phyloP scores from a whole-genome alignment of 495 filamentous ascomycete species.

The Halenospora varia region DNA sequence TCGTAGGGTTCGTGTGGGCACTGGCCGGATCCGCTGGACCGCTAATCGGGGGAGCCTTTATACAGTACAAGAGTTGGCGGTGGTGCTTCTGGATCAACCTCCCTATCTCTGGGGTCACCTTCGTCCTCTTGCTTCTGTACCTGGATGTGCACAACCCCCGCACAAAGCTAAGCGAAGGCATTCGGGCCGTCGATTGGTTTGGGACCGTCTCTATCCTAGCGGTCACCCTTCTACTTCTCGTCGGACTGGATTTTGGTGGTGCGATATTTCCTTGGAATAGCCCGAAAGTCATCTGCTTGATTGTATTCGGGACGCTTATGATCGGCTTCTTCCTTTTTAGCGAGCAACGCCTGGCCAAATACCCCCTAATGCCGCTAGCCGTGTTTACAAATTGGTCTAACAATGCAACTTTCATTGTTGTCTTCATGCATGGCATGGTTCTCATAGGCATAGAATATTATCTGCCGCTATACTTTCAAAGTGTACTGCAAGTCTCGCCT shows the following conservation, averaged over 20 bases:
- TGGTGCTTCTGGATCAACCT: constrained; percentile 43
- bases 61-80: constrained; percentile 32
- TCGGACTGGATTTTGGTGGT: constrained; percentile 70
- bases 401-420: constrained; percentile 42
- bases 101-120: constrained; percentile 50
- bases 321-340: constrained; percentile 55
- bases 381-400: constrained; percentile 59
- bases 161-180: constrained; percentile 46
- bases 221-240: constrained; percentile 65
- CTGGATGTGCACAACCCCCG: constrained; percentile 58
- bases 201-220: constrained; percentile 57
- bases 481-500: constrained; percentile 52
- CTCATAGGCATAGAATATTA: constrained; percentile 42
- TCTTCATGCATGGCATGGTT: constrained; percentile 52
- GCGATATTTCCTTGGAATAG: constrained; percentile 55
- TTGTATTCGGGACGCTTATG: constrained; percentile 62
- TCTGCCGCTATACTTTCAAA: constrained; percentile 82
- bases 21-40: constrained; percentile 64
- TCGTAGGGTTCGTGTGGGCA: constrained; percentile 64
- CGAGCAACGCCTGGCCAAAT: constrained; percentile 64
- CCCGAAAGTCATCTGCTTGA: constrained; percentile 64
- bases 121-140: constrained; percentile 53
- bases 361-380: constrained; percentile 65
- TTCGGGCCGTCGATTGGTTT: constrained; percentile 47
- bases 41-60: constrained; percentile 68